A percentile compares a stretch with the other conserved stretches of the same genome.
phyloP scores from a whole-genome alignment of 1,139 yeast genomes.

The Sugiyamaella neomexicana region DNA sequence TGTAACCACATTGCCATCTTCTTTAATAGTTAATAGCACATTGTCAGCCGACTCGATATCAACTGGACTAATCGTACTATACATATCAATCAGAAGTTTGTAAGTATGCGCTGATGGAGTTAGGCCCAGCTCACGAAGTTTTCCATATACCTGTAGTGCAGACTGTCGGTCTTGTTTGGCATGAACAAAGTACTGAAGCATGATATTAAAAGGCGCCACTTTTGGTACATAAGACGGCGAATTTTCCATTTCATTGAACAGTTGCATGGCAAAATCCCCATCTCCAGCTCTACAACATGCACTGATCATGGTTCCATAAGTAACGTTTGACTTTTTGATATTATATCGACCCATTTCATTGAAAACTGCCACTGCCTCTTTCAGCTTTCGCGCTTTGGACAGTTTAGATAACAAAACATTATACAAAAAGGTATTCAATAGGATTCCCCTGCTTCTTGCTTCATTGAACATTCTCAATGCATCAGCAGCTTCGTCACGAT shows the following conservation, averaged over 20 bases:
- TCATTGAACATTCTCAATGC: constrained; percentile 42
- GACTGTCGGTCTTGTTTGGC: constrained; percentile 37
- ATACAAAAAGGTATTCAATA: constrained; percentile 41
- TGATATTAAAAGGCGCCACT: constrained; percentile 44
- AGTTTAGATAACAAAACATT: constrained; percentile 43
- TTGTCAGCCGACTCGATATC: constrained; percentile 42
- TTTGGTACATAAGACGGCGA: constrained; percentile 37
- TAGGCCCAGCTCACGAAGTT: constrained; percentile 35
- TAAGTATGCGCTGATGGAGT: constrained; percentile 44
- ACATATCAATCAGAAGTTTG: constrained; percentile 45
- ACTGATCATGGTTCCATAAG: constrained; percentile 46
- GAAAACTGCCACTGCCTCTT: constrained; percentile 38
- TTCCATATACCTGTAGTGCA: constrained; percentile 39
- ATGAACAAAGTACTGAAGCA: constrained; percentile 44
- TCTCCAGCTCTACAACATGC: constrained; percentile 44
- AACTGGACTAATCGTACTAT: constrained; percentile 29
- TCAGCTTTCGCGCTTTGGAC: constrained; percentile 41
- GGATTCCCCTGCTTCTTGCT: constrained; percentile 37
- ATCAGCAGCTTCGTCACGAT: constrained; percentile 40
- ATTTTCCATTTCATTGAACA: constrained; percentile 42
- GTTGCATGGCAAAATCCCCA: constrained; percentile 37
- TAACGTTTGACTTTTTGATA: constrained; percentile 37
- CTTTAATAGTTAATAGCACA: constrained; percentile 39
- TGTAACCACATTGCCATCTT: constrained; percentile 34
- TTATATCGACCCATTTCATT: constrained; percentile 39